Percentiles rank a stretch among this genome's conserved stretches.
Conservation (phyloP, 2,329 filamentous ascomycete genomes). For the Aspergillus tubingensis region DNA sequence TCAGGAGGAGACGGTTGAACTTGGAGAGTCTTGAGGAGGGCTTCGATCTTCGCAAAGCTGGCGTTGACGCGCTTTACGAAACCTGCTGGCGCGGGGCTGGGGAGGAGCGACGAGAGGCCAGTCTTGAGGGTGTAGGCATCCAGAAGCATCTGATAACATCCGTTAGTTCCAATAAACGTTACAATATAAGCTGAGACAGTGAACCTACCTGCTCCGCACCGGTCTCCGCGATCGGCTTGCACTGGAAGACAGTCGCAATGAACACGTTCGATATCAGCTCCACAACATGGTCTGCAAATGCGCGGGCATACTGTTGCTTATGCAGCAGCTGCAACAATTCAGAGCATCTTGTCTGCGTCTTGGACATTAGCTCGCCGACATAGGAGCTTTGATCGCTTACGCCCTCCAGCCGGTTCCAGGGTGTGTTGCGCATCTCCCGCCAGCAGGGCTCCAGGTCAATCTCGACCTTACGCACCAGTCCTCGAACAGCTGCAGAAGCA, state of each 20-base stretch:
- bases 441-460: slow-evolving; percentile 80
- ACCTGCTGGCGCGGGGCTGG: slow-evolving; percentile 59
- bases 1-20: slow-evolving; percentile 89
- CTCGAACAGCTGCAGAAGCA: slow-evolving; percentile 80
- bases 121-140: slow-evolving; percentile 76
- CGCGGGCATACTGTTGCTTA: slow-evolving; percentile 91
- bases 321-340: slow-evolving; percentile 76
- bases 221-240: slow-evolving; percentile 86
- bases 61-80: slow-evolving; percentile 86
- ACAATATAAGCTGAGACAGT: not conserved
- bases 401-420: slow-evolving; percentile 90
- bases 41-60: slow-evolving; percentile 83
- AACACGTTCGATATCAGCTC: slow-evolving; percentile 80
- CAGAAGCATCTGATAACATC: slow-evolving; percentile 72
- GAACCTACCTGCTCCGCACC: slow-evolving; percentile 79
- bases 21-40: slow-evolving; percentile 93
- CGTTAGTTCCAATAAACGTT: slow-evolving; percentile 12
- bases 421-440: slow-evolving; percentile 96
- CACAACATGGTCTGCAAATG: slow-evolving; percentile 94
- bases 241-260: slow-evolving; percentile 81
- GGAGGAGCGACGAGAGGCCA: slow-evolving; percentile 51
- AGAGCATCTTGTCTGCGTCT: slow-evolving; percentile 69
- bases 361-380: slow-evolving; percentile 75
- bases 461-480: slow-evolving; percentile 82
- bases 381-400: slow-evolving; percentile 94